Evolutionary conservation across 2,329 filamentous ascomycete species (phyloP).

Genomic region (Ophiosphaerella korrae): DNA sequence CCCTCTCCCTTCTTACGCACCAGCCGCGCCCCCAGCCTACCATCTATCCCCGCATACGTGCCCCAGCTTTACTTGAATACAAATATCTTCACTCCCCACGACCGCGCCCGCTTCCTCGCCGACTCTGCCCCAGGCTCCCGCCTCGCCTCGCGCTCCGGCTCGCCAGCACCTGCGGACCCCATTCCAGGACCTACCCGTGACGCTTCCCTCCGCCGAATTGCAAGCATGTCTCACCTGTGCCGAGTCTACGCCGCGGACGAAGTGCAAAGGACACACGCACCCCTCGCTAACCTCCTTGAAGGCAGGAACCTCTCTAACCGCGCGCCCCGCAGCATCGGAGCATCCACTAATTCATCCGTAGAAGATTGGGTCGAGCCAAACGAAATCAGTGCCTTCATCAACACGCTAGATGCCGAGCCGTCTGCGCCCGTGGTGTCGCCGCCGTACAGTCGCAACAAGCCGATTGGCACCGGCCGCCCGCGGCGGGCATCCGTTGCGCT

Average conservation of each 20-base stretch:
- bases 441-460: slow-evolving; percentile 3
- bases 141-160: slow-evolving; percentile 5
- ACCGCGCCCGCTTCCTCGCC: slow-evolving; percentile 26
- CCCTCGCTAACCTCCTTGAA: not conserved
- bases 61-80: not conserved
- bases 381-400: not conserved
- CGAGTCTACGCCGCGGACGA: slow-evolving; percentile 1
- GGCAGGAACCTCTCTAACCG: not conserved
- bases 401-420: not conserved
- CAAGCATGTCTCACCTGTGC: slow-evolving; percentile 11
- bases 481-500: slow-evolving; percentile 21
- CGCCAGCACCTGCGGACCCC: slow-evolving; percentile 1
- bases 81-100: slow-evolving; percentile 23
- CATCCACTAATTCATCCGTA: not conserved
- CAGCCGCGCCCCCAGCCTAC: not conserved
- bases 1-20: not conserved
- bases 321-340: no score
- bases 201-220: slow-evolving; percentile 10
- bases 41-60: not conserved
- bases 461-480: slow-evolving; percentile 13
- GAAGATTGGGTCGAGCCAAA: slow-evolving; percentile 2
- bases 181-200: not conserved
- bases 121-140: slow-evolving; percentile 32
- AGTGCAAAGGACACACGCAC: not conserved
- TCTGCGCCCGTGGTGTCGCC: not conserved